These are phyloP conservation scores for Hypoxylon subgilvum DNA, from an alignment of 495 filamentous ascomycete species.

Conservation along the genomic window DNA sequence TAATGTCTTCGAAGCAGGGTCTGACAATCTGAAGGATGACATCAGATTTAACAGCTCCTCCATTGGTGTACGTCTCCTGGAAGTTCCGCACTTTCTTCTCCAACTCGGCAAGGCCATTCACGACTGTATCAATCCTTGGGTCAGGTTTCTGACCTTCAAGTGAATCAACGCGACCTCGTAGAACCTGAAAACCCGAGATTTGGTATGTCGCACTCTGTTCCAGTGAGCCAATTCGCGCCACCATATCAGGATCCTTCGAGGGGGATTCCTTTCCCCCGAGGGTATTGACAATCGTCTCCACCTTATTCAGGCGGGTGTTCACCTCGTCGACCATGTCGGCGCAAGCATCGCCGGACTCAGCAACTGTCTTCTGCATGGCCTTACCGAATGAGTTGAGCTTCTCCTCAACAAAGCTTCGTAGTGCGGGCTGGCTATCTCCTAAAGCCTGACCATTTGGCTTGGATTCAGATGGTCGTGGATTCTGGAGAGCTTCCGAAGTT, in stretches of 20 bases:
- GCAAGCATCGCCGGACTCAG: slow-evolving; percentile 14
- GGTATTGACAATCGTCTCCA: slow-evolving; percentile 1
- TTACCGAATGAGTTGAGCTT: slow-evolving; percentile 3
- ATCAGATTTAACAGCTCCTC: not conserved
- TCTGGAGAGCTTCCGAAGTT: not conserved
- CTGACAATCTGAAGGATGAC: not conserved
- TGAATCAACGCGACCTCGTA: slow-evolving; percentile 4
- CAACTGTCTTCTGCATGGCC: slow-evolving; percentile 5
- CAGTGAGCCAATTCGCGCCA: not conserved
- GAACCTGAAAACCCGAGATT: not conserved
- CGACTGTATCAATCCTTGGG: slow-evolving; percentile 14
- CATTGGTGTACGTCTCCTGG: slow-evolving; percentile 1
- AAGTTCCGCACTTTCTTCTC: not conserved
- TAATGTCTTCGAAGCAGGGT: slow-evolving; percentile 13
- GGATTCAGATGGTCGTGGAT: not conserved
- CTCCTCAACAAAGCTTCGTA: slow-evolving; percentile 9
- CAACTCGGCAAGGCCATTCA: not conserved
- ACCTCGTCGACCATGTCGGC: slow-evolving; percentile 32
- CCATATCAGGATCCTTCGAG: slow-evolving; percentile 3
- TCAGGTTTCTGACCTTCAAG: slow-evolving; percentile 19
- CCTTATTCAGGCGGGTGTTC: not conserved
- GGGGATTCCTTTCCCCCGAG: not conserved
- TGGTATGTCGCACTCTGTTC: not conserved
- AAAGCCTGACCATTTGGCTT: not conserved
- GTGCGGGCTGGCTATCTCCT: not conserved